Evolutionary conservation across 1,139 yeast genomes (phyloP).

Genomic region (Candida pseudocylindracea): DNA sequence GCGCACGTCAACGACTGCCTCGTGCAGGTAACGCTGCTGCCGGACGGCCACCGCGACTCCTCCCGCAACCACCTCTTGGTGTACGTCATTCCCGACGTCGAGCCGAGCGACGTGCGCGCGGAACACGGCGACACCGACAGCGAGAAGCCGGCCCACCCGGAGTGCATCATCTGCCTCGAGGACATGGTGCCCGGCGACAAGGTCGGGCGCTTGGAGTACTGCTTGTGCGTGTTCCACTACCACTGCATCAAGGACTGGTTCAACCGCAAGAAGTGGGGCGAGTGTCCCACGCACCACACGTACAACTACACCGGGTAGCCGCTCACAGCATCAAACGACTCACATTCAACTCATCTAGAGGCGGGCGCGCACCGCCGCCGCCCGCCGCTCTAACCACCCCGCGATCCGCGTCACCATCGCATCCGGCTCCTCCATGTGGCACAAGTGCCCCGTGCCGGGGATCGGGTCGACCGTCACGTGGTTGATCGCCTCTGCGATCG

Average conservation of each 20-base stretch:
- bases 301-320: conserved; percentile 7
- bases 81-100: conserved; percentile 40
- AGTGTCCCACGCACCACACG: conserved; percentile 59
- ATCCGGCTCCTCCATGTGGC: too few relatives aligned
- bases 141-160: conserved; percentile 14
- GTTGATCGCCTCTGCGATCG: too few relatives aligned
- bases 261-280: conserved; percentile 60
- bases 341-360: too few relatives aligned
- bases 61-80: conserved; percentile 68
- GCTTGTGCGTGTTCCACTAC: conserved; percentile 86
- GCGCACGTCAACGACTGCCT: conserved; percentile 53
- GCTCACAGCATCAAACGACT: too few relatives aligned
- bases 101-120: conserved; percentile 13
- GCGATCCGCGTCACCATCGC: too few relatives aligned
- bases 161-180: conserved; percentile 88
- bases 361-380: too few relatives aligned
- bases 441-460: too few relatives aligned
- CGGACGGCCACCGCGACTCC: conserved; percentile 10
- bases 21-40: conserved; percentile 14
- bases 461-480: too few relatives aligned
- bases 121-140: conserved; percentile 1
- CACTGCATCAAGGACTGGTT: conserved; percentile 84
- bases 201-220: conserved; percentile 68
- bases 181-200: conserved; percentile 69
- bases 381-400: too few relatives aligned